Conservation (phyloP, 1,284 basidiomycete species). For the Ceraceosorus bombacis region DNA sequence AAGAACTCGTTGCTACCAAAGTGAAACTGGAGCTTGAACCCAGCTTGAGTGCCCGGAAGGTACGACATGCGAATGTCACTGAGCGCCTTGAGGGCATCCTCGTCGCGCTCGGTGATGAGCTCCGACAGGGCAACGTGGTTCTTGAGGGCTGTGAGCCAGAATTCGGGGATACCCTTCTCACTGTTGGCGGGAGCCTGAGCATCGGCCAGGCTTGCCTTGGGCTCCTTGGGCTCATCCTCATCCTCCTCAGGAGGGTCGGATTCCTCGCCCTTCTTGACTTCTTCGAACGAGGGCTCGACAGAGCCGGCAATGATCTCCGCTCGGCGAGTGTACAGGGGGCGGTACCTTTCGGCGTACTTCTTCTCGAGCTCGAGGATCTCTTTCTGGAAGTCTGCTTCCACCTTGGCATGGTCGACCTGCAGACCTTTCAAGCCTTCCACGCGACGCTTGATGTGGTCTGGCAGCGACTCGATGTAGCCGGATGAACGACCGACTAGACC, state of each 20-base stretch:
- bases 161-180: slow-evolving; percentile 73
- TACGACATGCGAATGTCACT: slow-evolving; percentile 64
- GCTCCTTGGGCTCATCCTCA: slow-evolving; percentile 49
- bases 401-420: slow-evolving; percentile 82
- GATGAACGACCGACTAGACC: slow-evolving; percentile 69
- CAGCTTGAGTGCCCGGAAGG: slow-evolving; percentile 60
- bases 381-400: slow-evolving; percentile 91
- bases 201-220: slow-evolving; percentile 49
- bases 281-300: slow-evolving; percentile 67
- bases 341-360: slow-evolving; percentile 82
- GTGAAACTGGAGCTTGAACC: slow-evolving; percentile 81
- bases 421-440: slow-evolving; percentile 90
- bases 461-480: slow-evolving; percentile 79
- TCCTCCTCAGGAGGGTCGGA: slow-evolving; percentile 56
- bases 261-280: slow-evolving; percentile 71
- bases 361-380: slow-evolving; percentile 95
- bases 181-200: slow-evolving; percentile 49
- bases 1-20: slow-evolving; percentile 80
- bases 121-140: slow-evolving; percentile 82
- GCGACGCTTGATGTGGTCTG: slow-evolving; percentile 70
- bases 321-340: slow-evolving; percentile 81
- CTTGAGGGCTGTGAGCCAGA: slow-evolving; percentile 93
- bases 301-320: slow-evolving; percentile 73
- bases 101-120: slow-evolving; percentile 87
- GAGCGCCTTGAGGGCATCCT: slow-evolving; percentile 61